Evolutionary conservation across 257 asterid genomes (phyloP), one percentile per base, ranked within the genome.

Genomic region (Cordia subcordata): DNA sequence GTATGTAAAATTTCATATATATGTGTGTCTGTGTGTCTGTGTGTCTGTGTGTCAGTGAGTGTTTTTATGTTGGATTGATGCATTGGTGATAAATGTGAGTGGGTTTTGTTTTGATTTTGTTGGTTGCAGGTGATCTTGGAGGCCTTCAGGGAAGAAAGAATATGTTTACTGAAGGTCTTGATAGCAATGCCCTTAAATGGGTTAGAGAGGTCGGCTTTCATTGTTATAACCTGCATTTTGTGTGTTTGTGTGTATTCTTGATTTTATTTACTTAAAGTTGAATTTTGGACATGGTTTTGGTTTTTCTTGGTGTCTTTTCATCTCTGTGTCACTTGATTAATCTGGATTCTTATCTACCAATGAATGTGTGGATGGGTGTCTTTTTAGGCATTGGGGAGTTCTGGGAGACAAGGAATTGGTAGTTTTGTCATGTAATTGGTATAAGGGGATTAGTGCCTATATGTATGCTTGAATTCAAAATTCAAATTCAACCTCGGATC

Each of bases 91-190:
- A n/a, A n/a, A 6, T 40, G 18, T 27, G 18, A 33, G 16, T 50
- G 38, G 10, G 32, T 51, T 60, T 27, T 56, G 1, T 56, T 44
- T 44, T 16, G 4, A 51, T 40, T 16, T 10, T 18, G 33, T 54
- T 73, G 21, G 60, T 20, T 18, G 35, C 40, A 64, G 61, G 76
- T 55, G 64, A 61, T 14, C 52, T 35, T 60, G 61, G 35, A 51
- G 55, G 33, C 51, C 37, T 44, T 46, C 10, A 42, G 55, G 61
- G 40, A 33, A 35, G 55, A 46, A 73, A 55, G 16, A 51, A 20
- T 35, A 79, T 79, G 85, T 79, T 79, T 61, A 75, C 85, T 40
- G 82, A 79, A 53, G 85, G 85, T 5, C 77, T 76, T 23, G 82
- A 79, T 53, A 67, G 49, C 21, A 68, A 75, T 63, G 82, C 85